Evolutionary conservation across 192 early-diverging fungal genomes (phyloP).

Genomic region (Gorgonomyces haynaldii): DNA sequence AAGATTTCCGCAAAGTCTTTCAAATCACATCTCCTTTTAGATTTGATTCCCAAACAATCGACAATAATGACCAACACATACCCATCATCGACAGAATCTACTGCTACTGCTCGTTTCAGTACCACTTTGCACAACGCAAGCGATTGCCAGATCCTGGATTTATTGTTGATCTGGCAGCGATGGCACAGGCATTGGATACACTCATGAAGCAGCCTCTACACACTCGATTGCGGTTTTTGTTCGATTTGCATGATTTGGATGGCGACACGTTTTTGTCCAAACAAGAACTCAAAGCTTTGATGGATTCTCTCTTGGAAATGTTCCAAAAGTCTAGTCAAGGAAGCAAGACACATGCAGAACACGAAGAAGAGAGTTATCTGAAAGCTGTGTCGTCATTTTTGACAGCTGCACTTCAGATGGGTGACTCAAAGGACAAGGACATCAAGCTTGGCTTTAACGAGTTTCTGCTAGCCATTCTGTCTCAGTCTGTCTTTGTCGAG

Average conservation of each 20-base stretch:
- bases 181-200: conserved; percentile 43
- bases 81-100: conserved; percentile 39
- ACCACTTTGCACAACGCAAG: conserved; percentile 31
- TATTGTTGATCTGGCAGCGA: conserved; percentile 45
- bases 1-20: conserved; percentile 38
- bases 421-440: conserved; percentile 24
- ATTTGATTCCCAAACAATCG: background rate
- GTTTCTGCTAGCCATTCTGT: conserved; percentile 44
- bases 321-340: conserved; percentile 25
- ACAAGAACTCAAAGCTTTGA: conserved; percentile 40
- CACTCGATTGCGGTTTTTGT: conserved; percentile 37
- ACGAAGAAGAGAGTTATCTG: conserved; percentile 40
- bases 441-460: conserved; percentile 41
- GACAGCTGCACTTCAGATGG: conserved; percentile 43
- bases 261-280: conserved; percentile 43
- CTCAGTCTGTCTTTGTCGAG: conserved; percentile 43
- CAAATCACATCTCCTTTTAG: conserved; percentile 32
- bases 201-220: conserved; percentile 46
- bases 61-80: conserved; percentile 21
- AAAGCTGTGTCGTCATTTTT: conserved; percentile 43
- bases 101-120: conserved; percentile 43
- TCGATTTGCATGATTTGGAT: conserved; percentile 47
- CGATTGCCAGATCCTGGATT: conserved; percentile 13
- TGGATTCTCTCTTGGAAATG: conserved; percentile 46
- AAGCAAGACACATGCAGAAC: conserved; percentile 3